Evolutionary conservation across 352 stramenopile genomes (phyloP).

Genomic region (Thraustochytrium sp.): DNA sequence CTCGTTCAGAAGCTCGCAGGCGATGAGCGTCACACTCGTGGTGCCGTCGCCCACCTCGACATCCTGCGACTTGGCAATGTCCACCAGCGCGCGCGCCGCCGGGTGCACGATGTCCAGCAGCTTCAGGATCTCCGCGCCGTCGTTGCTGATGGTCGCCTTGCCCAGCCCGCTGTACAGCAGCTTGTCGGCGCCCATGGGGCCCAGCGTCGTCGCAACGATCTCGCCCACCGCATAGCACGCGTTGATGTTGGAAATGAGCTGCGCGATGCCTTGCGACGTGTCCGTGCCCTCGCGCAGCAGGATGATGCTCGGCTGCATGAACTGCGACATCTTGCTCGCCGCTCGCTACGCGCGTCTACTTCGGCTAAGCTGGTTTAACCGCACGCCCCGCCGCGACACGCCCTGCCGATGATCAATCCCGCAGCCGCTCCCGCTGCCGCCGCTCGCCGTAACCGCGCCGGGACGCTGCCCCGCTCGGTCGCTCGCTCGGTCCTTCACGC

Average conservation of each 20-base stretch:
- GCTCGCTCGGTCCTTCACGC: not conserved
- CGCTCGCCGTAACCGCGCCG: not conserved
- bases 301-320: constrained; percentile 91
- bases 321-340: constrained; percentile 28
- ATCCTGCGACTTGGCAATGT: constrained; percentile 91
- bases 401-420: not conserved
- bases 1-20: constrained; percentile 91
- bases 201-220: constrained; percentile 91
- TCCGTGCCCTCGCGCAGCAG: constrained; percentile 97
- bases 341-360: not conserved
- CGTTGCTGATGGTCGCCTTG: constrained; percentile 94
- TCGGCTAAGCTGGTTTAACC: not conserved
- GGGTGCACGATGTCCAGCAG: constrained; percentile 96
- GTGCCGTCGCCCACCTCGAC: constrained; percentile 82
- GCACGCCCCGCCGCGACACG: not conserved
- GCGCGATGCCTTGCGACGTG: constrained; percentile 91
- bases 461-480: not conserved
- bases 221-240: constrained; percentile 92
- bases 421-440: not conserved
- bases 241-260: constrained; percentile 92
- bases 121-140: constrained; percentile 98
- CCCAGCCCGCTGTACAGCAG: constrained; percentile 79
- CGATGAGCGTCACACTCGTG: constrained; percentile 93
- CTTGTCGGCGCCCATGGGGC: constrained; percentile 97
- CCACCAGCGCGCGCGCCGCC: constrained; percentile 94